Evolutionary conservation across 2,329 filamentous ascomycete species (phyloP).

Genomic region (Trichoderma sp.): DNA sequence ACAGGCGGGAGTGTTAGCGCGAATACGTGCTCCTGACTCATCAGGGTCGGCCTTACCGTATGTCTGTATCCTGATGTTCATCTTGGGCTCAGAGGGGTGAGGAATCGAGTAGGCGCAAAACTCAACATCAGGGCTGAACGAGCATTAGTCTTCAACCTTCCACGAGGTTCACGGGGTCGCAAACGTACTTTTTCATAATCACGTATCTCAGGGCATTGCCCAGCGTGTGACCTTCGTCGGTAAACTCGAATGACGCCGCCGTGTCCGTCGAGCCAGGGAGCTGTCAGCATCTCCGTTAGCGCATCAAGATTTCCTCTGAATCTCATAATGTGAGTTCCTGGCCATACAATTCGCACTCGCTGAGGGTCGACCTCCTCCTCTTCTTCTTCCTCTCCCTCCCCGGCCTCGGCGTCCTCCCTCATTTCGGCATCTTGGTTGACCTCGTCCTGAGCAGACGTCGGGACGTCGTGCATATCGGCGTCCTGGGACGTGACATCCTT

Average conservation of each 20-base stretch:
- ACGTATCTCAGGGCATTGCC: slow-evolving; percentile 93
- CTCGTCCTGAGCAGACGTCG: slow-evolving; percentile 44
- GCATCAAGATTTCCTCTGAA: neutral
- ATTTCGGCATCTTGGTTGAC: slow-evolving; percentile 42
- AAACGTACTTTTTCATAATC: slow-evolving; percentile 94
- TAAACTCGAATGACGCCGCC: slow-evolving; percentile 92
- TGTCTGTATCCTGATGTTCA: slow-evolving; percentile 97
- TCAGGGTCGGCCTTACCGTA: slow-evolving; percentile 66
- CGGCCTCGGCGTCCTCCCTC: slow-evolving; percentile 35
- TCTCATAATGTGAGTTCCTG: neutral
- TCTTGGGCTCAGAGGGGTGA: slow-evolving; percentile 91
- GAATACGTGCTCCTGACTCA: neutral
- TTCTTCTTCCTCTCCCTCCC: slow-evolving; percentile 44
- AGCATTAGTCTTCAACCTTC: slow-evolving; percentile 23
- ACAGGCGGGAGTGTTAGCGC: slow-evolving; percentile 31
- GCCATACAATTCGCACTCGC: slow-evolving; percentile 64
- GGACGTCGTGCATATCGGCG: slow-evolving; percentile 50
- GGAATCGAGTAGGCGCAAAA: slow-evolving; percentile 98
- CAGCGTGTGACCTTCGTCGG: slow-evolving; percentile 90
- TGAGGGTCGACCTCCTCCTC: slow-evolving; percentile 53
- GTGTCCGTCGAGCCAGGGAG: slow-evolving; percentile 82
- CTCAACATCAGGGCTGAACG: slow-evolving; percentile 83
- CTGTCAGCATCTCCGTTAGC: slow-evolving; percentile 50
- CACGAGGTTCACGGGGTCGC: neutral
- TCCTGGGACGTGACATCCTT: slow-evolving; percentile 42